Evolutionary conservation across 352 stramenopile genomes (phyloP).

Genomic region (Phytophthora vignae): DNA sequence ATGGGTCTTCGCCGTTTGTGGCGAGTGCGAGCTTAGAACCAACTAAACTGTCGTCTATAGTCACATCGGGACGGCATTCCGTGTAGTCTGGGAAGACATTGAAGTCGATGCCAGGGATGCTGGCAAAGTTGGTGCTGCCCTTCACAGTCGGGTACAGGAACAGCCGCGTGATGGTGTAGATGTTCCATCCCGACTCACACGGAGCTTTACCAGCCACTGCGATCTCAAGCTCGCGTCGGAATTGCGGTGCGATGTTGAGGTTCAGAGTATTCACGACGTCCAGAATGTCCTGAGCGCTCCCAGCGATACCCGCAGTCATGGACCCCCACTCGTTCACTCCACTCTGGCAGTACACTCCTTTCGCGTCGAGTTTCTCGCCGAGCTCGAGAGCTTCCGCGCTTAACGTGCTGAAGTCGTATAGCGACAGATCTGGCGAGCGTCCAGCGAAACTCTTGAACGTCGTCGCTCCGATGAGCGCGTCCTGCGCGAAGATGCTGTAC

Average conservation of each 20-base stretch:
- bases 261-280: constrained; percentile 28
- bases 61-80: constrained; percentile 31
- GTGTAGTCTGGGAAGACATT: constrained; percentile 44
- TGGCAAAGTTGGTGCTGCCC: constrained; percentile 30
- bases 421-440: constrained; percentile 28
- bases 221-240: constrained; percentile 28
- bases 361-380: constrained; percentile 25
- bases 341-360: constrained; percentile 32
- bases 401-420: constrained; percentile 32
- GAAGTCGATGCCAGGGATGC: constrained; percentile 40
- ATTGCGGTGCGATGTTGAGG: constrained; percentile 31
- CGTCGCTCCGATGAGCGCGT: constrained; percentile 33
- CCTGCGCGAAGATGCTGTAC: constrained; percentile 35
- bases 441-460: constrained; percentile 31
- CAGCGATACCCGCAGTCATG: constrained; percentile 25
- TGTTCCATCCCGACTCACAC: constrained; percentile 30
- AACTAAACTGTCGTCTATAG: constrained; percentile 17
- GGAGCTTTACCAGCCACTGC: constrained; percentile 23
- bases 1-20: constrained; percentile 24
- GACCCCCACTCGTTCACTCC: constrained; percentile 41
- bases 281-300: constrained; percentile 29
- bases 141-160: constrained; percentile 35
- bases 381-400: constrained; percentile 22
- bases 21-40: constrained; percentile 29
- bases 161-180: constrained; percentile 30